Percentiles rank a stretch among this genome's conserved stretches.
Conservation (phyloP, 345 rosid species). For the Aquilaria sinensis region DNA sequence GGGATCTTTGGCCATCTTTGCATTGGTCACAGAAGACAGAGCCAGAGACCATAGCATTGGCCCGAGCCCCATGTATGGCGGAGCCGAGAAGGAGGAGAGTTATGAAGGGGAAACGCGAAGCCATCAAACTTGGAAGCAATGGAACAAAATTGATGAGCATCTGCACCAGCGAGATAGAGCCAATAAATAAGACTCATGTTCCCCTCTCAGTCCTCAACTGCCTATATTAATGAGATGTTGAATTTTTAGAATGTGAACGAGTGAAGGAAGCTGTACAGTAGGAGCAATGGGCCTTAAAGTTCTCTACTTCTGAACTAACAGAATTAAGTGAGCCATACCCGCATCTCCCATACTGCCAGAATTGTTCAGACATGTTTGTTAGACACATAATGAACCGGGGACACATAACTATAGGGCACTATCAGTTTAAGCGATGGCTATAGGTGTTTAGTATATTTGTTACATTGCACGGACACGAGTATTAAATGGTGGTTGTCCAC, state of each 20-base stretch:
- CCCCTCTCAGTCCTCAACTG: constrained; percentile 49
- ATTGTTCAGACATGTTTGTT: no score
- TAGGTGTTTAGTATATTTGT: no score
- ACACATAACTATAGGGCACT: no score
- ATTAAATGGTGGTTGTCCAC: no score
- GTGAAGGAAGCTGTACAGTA: not conserved
- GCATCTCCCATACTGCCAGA: no score
- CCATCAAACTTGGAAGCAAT: constrained; percentile 25
- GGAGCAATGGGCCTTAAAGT: constrained; percentile 6
- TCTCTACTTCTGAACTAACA: not conserved
- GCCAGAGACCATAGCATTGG: constrained; percentile 62
- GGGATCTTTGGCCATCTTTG: constrained; percentile 70
- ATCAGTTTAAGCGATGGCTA: no score
- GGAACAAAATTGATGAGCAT: constrained; percentile 3
- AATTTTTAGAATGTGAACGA: not conserved
- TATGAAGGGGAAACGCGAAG: constrained; percentile 27
- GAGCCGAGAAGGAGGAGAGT: constrained; percentile 42
- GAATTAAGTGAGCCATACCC: no score
- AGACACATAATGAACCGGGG: no score
- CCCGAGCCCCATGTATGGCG: constrained; percentile 37
- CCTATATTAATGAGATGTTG: constrained; percentile 32
- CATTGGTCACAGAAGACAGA: constrained; percentile 87
- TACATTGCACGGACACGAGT: no score
- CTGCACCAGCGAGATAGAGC: constrained; percentile 12
- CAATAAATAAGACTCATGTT: constrained; percentile 18